Percentiles rank a stretch among this genome's conserved stretches.
Evolutionary conservation across 1,139 yeast genomes (phyloP).

Genomic region (Diutina mesorugosa): DNA sequence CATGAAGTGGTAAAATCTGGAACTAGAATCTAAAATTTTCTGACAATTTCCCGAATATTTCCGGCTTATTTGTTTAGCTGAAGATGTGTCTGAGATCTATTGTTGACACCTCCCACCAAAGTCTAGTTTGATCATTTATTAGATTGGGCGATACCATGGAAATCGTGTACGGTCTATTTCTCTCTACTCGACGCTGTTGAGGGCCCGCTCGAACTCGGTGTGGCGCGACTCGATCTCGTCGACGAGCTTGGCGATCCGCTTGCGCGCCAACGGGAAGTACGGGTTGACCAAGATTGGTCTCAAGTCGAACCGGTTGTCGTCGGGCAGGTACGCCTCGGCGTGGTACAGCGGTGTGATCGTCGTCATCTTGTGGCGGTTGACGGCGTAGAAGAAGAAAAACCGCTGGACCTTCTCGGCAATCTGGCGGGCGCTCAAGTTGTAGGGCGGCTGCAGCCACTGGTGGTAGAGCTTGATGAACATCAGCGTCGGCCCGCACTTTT

Average conservation of each 20-base stretch:
- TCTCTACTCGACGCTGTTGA: slow-evolving; percentile 16
- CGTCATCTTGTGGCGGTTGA: slow-evolving; percentile 94
- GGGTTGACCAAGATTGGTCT: slow-evolving; percentile 91
- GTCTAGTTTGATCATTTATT: no score
- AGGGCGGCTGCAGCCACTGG: slow-evolving; percentile 73
- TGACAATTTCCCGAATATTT: no score
- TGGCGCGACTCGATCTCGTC: slow-evolving; percentile 31
- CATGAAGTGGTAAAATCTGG: no score
- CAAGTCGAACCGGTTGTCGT: slow-evolving; percentile 89
- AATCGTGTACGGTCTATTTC: no score
- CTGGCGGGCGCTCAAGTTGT: slow-evolving; percentile 59
- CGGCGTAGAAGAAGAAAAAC: slow-evolving; percentile 86
- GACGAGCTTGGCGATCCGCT: slow-evolving; percentile 73
- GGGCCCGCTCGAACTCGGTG: slow-evolving; percentile 11
- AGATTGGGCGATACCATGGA: no score
- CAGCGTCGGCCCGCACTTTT: slow-evolving; percentile 91
- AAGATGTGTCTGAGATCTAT: no score
- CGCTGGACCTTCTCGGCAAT: slow-evolving; percentile 87
- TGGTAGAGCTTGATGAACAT: slow-evolving; percentile 85
- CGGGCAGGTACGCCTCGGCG: slow-evolving; percentile 96
- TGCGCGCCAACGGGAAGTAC: slow-evolving; percentile 81
- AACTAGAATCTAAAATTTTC: no score
- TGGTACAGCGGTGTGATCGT: slow-evolving; percentile 94
- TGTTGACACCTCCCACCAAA: no score
- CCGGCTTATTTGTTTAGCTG: no score